A percentile compares a stretch with the other conserved stretches of the same genome.
Evolutionary conservation across 176 grass and related monocot genomes (phyloP).

Genomic region (Aegilops tauschii): DNA sequence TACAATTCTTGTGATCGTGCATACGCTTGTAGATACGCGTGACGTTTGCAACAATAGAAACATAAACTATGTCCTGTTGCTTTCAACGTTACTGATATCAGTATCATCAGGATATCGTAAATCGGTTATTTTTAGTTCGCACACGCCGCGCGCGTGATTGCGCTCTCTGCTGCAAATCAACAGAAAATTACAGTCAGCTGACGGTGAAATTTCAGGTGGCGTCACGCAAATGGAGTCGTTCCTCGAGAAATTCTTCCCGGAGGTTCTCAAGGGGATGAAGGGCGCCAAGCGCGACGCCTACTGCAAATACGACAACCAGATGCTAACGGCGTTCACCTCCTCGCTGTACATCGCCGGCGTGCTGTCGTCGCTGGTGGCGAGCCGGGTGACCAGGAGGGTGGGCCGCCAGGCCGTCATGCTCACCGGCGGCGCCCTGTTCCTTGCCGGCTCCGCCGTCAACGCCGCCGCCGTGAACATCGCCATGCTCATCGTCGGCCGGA

Average conservation of each 20-base stretch:
- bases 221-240: conserved; percentile 63
- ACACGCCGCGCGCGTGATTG: neutral
- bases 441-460: conserved; percentile 37
- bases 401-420: conserved; percentile 47
- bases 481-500: conserved; percentile 52
- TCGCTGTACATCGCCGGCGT: conserved; percentile 50
- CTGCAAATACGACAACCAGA: conserved; percentile 45
- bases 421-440: conserved; percentile 34
- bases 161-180: neutral
- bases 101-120: neutral
- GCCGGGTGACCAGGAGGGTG: conserved; percentile 34
- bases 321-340: conserved; percentile 56
- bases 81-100: neutral
- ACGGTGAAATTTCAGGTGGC: conserved; percentile 32
- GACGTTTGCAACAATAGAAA: neutral
- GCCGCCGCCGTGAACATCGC: conserved; percentile 41
- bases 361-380: conserved; percentile 33
- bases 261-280: conserved; percentile 31
- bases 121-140: neutral
- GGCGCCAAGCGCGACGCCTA: conserved; percentile 34
- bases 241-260: conserved; percentile 45
- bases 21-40: neutral
- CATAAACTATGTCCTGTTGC: neutral
- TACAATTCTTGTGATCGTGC: neutral
- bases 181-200: neutral